Evolutionary conservation across 305 asterid genomes (phyloP).

Genomic region (Withania somnifera): DNA sequence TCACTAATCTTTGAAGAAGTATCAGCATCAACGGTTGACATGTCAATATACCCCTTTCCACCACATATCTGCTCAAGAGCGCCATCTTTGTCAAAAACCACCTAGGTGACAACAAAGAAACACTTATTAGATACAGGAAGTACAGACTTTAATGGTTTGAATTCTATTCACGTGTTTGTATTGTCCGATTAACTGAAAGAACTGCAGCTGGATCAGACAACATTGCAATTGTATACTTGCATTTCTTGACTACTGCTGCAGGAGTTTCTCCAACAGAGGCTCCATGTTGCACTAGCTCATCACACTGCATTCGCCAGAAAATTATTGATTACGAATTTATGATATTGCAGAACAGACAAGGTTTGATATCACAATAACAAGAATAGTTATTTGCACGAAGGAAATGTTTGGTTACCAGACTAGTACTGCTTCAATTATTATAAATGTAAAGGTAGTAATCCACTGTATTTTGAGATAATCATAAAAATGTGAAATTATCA

Average conservation of each 20-base stretch:
- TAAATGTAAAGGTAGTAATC: neutral
- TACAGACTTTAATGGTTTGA: neutral
- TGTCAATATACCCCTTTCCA: slow-evolving; percentile 87
- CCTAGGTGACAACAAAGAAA: slow-evolving; percentile 24
- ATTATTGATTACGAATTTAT: neutral
- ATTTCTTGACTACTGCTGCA: slow-evolving; percentile 79
- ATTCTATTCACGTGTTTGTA: neutral
- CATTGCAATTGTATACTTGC: slow-evolving; percentile 93
- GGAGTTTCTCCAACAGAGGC: slow-evolving; percentile 77
- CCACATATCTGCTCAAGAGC: slow-evolving; percentile 66
- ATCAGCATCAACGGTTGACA: slow-evolving; percentile 98
- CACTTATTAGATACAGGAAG: neutral
- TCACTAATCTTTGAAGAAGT: slow-evolving; percentile 75
- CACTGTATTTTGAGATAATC: neutral
- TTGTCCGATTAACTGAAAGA: slow-evolving; percentile 50
- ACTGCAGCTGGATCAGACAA: slow-evolving; percentile 94
- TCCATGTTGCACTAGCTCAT: slow-evolving; percentile 81
- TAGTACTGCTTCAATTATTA: neutral
- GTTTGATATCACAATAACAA: neutral
- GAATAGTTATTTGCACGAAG: neutral
- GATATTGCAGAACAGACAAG: neutral
- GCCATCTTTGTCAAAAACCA: slow-evolving; percentile 74
- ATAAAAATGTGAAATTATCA: neutral
- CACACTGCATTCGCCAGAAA: slow-evolving; percentile 46
- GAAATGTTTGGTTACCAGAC: neutral